Base-by-base conservation (phyloP, 2,329 filamentous ascomycete species). In the Ceratocystis albifundus region DNA sequence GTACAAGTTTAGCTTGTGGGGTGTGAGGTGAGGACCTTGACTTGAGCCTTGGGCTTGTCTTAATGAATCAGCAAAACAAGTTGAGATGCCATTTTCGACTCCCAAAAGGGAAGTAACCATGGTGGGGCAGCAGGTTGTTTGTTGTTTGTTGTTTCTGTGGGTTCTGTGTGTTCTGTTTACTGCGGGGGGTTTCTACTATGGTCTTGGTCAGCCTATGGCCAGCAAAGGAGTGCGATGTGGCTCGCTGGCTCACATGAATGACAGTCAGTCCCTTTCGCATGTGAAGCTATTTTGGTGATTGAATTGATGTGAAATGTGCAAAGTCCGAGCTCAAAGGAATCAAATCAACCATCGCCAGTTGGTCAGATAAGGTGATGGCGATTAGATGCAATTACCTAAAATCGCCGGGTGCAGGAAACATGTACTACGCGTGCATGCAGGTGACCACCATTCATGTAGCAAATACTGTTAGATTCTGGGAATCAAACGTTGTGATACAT, bases 11-110 rank as follows among this genome's bases (percentile, higher is more conserved):
- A 25, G 20, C 48, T 53, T 53, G 20, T 10, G 20, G 36, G 36
- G 36, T 41, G 36, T 41, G 48, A 15, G 12, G 36, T 41, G 48
- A 15, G 12, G 36, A 41, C 36, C 48, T 28, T 53, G 48, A 53
- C 48, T 28, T 53, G 48, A 53, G 48, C 22, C 48, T 22, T 41
- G 48, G 25, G 48, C 22, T 25, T 25, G 12, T 59, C 53, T 57
- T 28, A 59, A 59, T 59, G 55, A 59, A 59, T 59, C 55, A 22
- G 22, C 50, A 36, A 30, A 30, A 59, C 48, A 53, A 53, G 48
- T 53, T 53, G 48, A 53, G 48, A 15, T 53, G 48, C 48, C 22
- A 53, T 53, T 25, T 53, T 53, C 12, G 3, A 15, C 48, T 15
- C 48, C 48, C 22, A 53, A 7, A 53, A 28, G 48, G 48, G 48